Evolutionary conservation across 257 asterid genomes (phyloP), one percentile per base, ranked within the genome.

Genomic region (Misopates orontium): DNA sequence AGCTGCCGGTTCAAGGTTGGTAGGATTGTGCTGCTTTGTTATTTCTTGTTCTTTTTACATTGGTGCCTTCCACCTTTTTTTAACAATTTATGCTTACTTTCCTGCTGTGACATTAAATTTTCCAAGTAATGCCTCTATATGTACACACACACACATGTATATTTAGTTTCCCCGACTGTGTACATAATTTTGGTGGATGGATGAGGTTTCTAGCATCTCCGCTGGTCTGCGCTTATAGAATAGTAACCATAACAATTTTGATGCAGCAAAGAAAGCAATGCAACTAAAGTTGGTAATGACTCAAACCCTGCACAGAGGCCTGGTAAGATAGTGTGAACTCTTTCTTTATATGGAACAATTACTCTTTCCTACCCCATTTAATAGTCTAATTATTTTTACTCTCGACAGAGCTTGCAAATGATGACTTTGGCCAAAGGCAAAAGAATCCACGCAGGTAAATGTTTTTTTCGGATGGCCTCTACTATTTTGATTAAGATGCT

Each of bases 391-490:
- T 58, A 31, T 45, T 32, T 61, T 52, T 23, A 20, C 51, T 32
- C 45, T 58, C 47, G 59, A 28, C 75, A 92, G 98, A 85, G 78
- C 78, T 69, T 60, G 72, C 85, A 60, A 83, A 79, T 47, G 91
- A 89, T 47, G 95, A 92, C 56, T 77, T 79, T 61, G 88, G 89
- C 54, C 97, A 84, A 75, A 85, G 93, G 73, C 98, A 85, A 73
- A 92, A 89, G 87, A 89, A 85, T 79, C 90, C 97, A 74, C 95
- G 96, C 75, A 86, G 96, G 97, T 72, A 73, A 65, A 79, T 68
- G 69, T 31, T n/a, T 44, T 56, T 68, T 39, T 24, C 64, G 5
- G 63, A 41, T 45, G 10, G n/a, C n/a, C n/a, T n/a, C n/a, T 56
- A 17, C 32, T 25, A 56, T 4, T 49, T 63, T 41, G n/a, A 20